Evolutionary conservation across 768 basidiomycete species (phyloP), one percentile per base, ranked within the genome.

Genomic region (Tulasnella calospora): DNA sequence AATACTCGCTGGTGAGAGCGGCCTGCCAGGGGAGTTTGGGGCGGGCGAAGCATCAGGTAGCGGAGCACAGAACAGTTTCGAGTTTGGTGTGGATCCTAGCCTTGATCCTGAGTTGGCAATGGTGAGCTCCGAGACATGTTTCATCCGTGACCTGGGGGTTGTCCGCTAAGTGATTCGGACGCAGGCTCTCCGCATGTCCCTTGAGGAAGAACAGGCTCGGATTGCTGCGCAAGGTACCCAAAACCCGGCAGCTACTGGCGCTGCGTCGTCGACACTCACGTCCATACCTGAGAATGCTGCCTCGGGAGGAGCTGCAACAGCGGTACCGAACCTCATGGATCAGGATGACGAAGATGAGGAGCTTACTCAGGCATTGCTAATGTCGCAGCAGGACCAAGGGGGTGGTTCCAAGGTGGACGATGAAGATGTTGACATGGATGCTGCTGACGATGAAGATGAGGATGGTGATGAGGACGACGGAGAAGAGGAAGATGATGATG

Each of bases 71-170:
- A 88, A 87, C 72, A 87, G 87, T 82, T 95, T 94, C 81, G 94
- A 94, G 82, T 96, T 95, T 81, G 94, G 94, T 10, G 92, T 99
- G 6, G 98, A 99, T 84, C 97, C 98, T 5, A 94, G 90, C 83
- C 87, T 98, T 79, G 97, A 99, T 83, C 97, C 97, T 0, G 97
- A 99, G 84, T 88, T 99, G 71, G 97, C 98, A 2, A 95, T 98
- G 95, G 96, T 95, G 78, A 79, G 88, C 7, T 35, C 27, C 6
- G 61, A 67, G 70, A 51, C 74, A 33, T 44, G 74, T 30, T 72
- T 72, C 47, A 76, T 35, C 75, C 40, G 44, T 57, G 74, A 13
- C 35, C 13, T 17, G 41, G 44, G 57, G 55, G 38, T 76, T 71
- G 73, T 44, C 57, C 13, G 44, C 40, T 30, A 27, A 36, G 21